Evolutionary conservation across 306 rosid species (phyloP).

Genomic region (Prunus mongolica): DNA sequence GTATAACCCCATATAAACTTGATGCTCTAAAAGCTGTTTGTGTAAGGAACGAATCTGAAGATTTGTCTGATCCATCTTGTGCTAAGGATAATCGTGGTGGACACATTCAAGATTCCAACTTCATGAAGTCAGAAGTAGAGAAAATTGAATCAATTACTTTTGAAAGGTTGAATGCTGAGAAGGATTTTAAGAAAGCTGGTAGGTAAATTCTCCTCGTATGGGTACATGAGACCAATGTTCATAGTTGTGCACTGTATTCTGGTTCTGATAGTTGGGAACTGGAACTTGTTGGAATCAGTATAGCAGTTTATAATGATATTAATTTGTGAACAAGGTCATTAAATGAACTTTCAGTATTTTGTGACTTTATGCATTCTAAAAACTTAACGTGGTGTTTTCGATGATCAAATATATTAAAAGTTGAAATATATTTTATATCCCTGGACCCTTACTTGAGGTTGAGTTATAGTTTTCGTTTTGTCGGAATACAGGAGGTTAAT

Average conservation of each 20-base stretch:
- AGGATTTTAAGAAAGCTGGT: slow-evolving; percentile 46
- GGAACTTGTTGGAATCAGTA: background rate
- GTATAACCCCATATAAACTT: slow-evolving; percentile 65
- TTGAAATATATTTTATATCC: no score
- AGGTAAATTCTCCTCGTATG: slow-evolving; percentile 29
- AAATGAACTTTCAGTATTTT: background rate
- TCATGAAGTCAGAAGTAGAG: slow-evolving; percentile 39
- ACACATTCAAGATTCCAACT: slow-evolving; percentile 30
- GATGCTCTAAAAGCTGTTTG: slow-evolving; percentile 89
- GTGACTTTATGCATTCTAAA: background rate
- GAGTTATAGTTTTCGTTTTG: no score
- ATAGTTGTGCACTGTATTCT: background rate
- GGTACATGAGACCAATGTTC: background rate
- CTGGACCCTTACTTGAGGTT: no score
- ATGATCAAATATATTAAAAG: no score
- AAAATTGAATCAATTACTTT: slow-evolving; percentile 29
- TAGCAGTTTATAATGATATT: background rate
- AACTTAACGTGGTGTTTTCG: no score
- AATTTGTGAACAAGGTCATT: background rate
- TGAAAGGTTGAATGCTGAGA: slow-evolving; percentile 36
- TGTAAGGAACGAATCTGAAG: slow-evolving; percentile 36
- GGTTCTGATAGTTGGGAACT: background rate
- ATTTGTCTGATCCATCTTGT: slow-evolving; percentile 30
- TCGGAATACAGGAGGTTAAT: no score
- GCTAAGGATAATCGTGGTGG: slow-evolving; percentile 30